phyloP scores from a whole-genome alignment of 2,329 filamentous ascomycete species.

The Coniosporium uncinatum region DNA sequence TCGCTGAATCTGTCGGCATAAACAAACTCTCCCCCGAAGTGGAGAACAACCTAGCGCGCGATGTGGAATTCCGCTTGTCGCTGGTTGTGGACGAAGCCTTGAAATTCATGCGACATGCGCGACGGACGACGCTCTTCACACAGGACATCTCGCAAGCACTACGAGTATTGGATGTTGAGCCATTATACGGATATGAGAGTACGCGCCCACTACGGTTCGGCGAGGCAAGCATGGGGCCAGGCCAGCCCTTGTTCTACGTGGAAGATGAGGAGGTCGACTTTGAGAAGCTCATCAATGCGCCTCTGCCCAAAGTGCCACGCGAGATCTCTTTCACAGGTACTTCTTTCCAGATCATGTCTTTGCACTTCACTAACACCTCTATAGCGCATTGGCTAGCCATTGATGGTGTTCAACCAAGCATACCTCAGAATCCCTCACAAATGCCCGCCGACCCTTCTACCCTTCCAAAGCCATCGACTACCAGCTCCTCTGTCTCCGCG shows the following conservation, averaged over 20 bases:
- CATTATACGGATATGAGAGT: constrained; percentile 93
- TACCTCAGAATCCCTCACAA: constrained; percentile 91
- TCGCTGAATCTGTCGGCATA: constrained; percentile 94
- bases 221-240: constrained; percentile 88
- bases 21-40: constrained; percentile 77
- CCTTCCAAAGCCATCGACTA: constrained; percentile 84
- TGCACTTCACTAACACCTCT: constrained; percentile 4
- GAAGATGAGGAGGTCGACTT: constrained; percentile 99
- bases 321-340: constrained; percentile 89
- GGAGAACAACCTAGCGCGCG: constrained; percentile 80
- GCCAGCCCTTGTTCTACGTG: constrained; percentile 93
- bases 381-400: constrained; percentile 95
- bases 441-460: constrained; percentile 81
- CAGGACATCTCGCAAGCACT: constrained; percentile 87
- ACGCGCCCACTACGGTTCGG: constrained; percentile 86
- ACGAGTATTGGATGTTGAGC: constrained; percentile 84
- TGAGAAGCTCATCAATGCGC: constrained; percentile 96
- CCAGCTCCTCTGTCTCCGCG: constrained; percentile 79
- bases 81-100: constrained; percentile 92
- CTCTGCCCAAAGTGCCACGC: constrained; percentile 87
- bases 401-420: constrained; percentile 94
- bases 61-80: constrained; percentile 91
- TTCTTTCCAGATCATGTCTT: constrained; percentile 12
- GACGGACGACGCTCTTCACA: constrained; percentile 81
- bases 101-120: constrained; percentile 92